Conservation (phyloP, 768 basidiomycete genomes). For the Tricholomella constricta region DNA sequence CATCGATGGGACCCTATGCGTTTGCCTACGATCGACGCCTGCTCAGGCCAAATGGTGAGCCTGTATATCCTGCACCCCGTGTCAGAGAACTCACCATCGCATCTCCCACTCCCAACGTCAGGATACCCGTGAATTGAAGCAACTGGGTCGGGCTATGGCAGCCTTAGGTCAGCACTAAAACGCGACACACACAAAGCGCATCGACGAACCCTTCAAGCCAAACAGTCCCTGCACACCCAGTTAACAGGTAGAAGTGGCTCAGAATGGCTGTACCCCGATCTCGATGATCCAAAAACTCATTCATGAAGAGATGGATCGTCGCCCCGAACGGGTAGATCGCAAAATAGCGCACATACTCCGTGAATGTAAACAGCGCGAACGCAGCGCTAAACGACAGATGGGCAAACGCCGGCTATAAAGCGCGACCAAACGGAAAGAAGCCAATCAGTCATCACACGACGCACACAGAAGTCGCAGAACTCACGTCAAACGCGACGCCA, state of each 20-base stretch:
- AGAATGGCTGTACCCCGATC: constrained; percentile 95
- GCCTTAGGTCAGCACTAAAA: neutral
- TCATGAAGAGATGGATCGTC: constrained; percentile 91
- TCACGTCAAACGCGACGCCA: constrained; percentile 83
- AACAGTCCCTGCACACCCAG: constrained; percentile 89
- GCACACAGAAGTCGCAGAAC: constrained; percentile 48
- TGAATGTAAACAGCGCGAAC: constrained; percentile 93
- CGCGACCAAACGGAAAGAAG: constrained; percentile 13
- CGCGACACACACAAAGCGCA: neutral
- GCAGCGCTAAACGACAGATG: constrained; percentile 94
- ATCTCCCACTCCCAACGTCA: constrained; percentile 91
- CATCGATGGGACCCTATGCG: constrained; percentile 79
- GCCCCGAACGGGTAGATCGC: constrained; percentile 97
- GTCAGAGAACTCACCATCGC: constrained; percentile 73
- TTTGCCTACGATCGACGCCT: constrained; percentile 94
- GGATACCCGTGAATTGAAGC: constrained; percentile 77
- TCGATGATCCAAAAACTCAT: constrained; percentile 94
- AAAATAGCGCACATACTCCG: constrained; percentile 98
- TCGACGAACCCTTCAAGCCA: constrained; percentile 90
- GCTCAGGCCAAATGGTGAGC: neutral
- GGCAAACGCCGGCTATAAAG: constrained; percentile 86
- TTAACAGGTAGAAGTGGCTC: constrained; percentile 96
- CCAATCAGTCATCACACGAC: constrained; percentile 9
- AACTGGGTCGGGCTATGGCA: constrained; percentile 41
- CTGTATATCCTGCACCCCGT: too few relatives aligned